Base-by-base conservation (phyloP, 2,329 filamentous ascomycete species). In the Catunica adiposa region DNA sequence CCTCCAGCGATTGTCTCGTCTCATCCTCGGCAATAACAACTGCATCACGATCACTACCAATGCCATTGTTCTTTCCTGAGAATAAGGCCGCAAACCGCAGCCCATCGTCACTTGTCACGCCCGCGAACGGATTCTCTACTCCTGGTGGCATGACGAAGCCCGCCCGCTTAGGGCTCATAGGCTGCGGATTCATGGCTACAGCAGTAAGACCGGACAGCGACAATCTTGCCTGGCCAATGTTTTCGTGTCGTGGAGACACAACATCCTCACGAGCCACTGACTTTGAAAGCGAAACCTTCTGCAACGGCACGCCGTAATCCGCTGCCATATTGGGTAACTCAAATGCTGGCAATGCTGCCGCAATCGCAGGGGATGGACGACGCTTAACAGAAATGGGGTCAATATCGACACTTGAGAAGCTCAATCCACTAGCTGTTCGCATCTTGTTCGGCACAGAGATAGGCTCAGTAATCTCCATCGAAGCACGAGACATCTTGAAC, bases 21-120 rank as follows among this genome's bases (percentile, higher is more conserved):
- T 80, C 77, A 62, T 86, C 82, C 63, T 85, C 81, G 2, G 79
- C 78, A 64, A 84, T 81, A 53, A 77, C 62, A 15, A 58, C n/a
- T n/a, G n/a, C 22, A 7, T 72, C 56, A 22, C 22, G n/a, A 11
- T 48, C 53, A 14, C 26, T 37, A 15, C 17, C 23, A 14, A 29
- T 15, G 23, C 17, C 17, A 4, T 25, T 31, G n/a, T 22, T 34
- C 40, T 20, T 23, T 31, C 51, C 31, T 8, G 51, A 70, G 63
- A 73, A 65, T 51, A 73, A 65, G n/a, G 71, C 66, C 47, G 67
- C 67, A 57, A 74, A 66, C 56, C 72, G 65, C 31, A 66, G 61
- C 66, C 56, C 29, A 62, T 62, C 56, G 42, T 58, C 56, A 34
- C 56, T 58, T 3, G 56, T 58, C n/a, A 44, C 14, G 25, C 64